A percentile compares a stretch with the other conserved stretches of the same genome.
Conservation (phyloP, 495 filamentous ascomycete species). For the Lasiosphaeris hirsuta region DNA sequence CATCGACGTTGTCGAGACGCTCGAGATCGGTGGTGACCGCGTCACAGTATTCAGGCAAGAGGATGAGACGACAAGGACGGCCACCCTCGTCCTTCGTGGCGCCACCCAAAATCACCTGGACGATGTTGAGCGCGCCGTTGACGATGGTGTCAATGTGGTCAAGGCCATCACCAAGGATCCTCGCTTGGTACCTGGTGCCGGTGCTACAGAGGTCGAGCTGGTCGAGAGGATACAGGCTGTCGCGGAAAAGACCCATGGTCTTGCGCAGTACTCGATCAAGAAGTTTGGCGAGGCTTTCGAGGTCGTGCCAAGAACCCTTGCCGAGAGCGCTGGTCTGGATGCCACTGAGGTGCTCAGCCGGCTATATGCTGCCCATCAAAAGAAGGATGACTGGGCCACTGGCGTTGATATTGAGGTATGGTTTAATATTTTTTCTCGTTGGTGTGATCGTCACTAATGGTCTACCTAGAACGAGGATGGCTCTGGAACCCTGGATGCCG, state of each 20-base stretch:
- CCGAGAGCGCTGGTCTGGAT: slow-evolving; percentile 91
- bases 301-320: slow-evolving; percentile 87
- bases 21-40: slow-evolving; percentile 97
- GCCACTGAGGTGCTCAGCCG: slow-evolving; percentile 90
- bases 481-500: slow-evolving; percentile 79
- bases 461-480: slow-evolving; percentile 60
- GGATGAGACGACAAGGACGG: slow-evolving; percentile 83
- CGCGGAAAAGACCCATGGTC: slow-evolving; percentile 85
- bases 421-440: not conserved
- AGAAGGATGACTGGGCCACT: slow-evolving; percentile 80
- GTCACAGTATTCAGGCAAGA: slow-evolving; percentile 99
- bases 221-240: slow-evolving; percentile 85
- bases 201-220: slow-evolving; percentile 93
- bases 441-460: slow-evolving; percentile 3
- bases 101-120: slow-evolving; percentile 98
- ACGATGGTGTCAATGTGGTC: slow-evolving; percentile 97
- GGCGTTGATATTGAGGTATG: slow-evolving; percentile 87
- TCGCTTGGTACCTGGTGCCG: slow-evolving; percentile 87
- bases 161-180: slow-evolving; percentile 96
- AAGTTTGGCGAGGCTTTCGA: slow-evolving; percentile 99
- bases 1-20: slow-evolving; percentile 92
- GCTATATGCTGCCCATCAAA: slow-evolving; percentile 89
- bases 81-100: slow-evolving; percentile 91
- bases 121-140: slow-evolving; percentile 94
- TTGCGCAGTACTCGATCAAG: slow-evolving; percentile 91